Evolutionary conservation across 768 basidiomycete species (phyloP), one percentile per base, ranked within the genome.

Genomic region (Gyrodon lividus): DNA sequence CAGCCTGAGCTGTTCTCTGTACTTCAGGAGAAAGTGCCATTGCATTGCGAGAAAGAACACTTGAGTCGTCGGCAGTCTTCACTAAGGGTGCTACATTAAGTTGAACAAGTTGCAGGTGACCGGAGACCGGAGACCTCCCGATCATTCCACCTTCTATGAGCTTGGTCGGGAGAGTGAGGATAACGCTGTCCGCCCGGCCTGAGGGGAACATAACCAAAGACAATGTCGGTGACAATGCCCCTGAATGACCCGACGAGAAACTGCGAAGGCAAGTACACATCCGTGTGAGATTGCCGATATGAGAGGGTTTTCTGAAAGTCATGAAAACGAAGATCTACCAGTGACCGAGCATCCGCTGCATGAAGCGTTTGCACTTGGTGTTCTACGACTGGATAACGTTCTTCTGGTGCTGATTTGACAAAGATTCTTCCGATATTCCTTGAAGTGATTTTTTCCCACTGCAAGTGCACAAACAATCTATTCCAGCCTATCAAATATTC

Each of bases 341-440:
- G 58, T 78, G 73, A 58, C 81, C 65, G 16, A 82, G 62, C 20
- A 82, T 68, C 20, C 73, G 71, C 44, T 76, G 73, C 19, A 82
- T 59, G 58, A 82, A 80, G 30, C 69, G 71, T 49, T 49, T 70
- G 75, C 23, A 75, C 75, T 55, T 81, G 78, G 22, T 70, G 51
- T 58, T 80, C 74, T 58, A 79, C 72, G 30, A 72, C 60, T 22
- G 73, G 72, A 79, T 72, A 33, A 68, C 69, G 16, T 72, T 62
- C 14, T 63, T 65, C 46, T 5, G 49, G 34, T 22, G 13, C 43
- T 12, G 34, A 16, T 4, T 34, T 48, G 54, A 14, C 43, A 8
- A 10, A 43, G 26, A 17, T 51, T 17, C 23, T 40, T 19, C 34
- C 47, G 55, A 24, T 24, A 42, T 26, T 28, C 55, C 17, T 43